Conservation (phyloP, 495 filamentous ascomycete genomes). For the Podospora comata region DNA sequence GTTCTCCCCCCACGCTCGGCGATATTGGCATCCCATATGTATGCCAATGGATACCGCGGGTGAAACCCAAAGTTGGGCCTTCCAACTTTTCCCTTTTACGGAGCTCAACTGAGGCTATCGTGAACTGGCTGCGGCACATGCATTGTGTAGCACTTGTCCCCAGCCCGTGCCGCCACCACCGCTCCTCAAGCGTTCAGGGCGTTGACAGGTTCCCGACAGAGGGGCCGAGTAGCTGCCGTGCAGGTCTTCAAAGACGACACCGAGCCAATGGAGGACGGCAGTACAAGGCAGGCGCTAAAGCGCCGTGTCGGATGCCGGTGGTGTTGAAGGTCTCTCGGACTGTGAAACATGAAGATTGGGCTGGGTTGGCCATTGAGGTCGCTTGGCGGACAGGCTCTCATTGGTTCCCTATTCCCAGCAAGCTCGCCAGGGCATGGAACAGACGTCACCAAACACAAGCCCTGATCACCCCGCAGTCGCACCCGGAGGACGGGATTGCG, state of each 20-base stretch:
- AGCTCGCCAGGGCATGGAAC: constrained; percentile 13
- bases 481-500: constrained; percentile 1
- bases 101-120: constrained; percentile 17
- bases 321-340: constrained; percentile 8
- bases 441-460: constrained; percentile 25
- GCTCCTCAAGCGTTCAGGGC: not conserved
- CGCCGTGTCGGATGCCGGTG: constrained; percentile 5
- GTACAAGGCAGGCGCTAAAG: not conserved
- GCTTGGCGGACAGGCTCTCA: constrained; percentile 19
- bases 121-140: constrained; percentile 12
- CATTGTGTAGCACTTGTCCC: constrained; percentile 1
- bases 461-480: constrained; percentile 26
- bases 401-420: not conserved
- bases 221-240: not conserved
- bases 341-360: constrained; percentile 14
- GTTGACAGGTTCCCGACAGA: not conserved
- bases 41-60: constrained; percentile 1
- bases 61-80: constrained; percentile 15
- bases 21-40: constrained; percentile 4
- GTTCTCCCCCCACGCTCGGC: constrained; percentile 12
- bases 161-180: not conserved
- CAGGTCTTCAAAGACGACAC: not conserved
- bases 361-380: constrained; percentile 9
- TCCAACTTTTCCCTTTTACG: constrained; percentile 18
- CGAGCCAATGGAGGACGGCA: not conserved